Base-by-base conservation (phyloP, 2,329 filamentous ascomycete species). In the Sporothrix euskadiensis region DNA sequence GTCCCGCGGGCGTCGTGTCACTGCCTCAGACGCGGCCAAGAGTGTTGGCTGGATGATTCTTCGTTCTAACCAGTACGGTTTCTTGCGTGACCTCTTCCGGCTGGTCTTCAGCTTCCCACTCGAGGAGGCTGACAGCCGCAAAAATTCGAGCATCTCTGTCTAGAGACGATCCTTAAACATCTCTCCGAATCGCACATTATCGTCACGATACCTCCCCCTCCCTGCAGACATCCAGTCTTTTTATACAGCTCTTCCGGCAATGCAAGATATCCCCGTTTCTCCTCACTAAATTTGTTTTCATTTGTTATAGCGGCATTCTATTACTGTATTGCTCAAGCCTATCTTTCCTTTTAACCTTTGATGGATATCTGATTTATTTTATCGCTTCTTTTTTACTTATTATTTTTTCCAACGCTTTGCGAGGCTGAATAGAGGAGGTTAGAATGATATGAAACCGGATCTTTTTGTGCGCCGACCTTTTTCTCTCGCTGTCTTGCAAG, bases 41-140 rank as follows among this genome's bases (percentile, higher is more conserved):
- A 93, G 92, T 69, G 91, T 97, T 7, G 85, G 88, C 71, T 91
- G 91, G 85, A 92, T 97, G 88, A 88, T 88, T 71, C 85, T 89
- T 73, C 90, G 88, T 52, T 86, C 87, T 39, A 87, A 89, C 73
- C 89, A 94, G 78, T 96, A 96, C 81, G 85, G 85, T 9, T 98
- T 95, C 86, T 83, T 98, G 75, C 86, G 89, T 69, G 94, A 97
- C 78, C 84, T 98, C 16, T 98, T 93, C 83, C 88, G 89, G 71
- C 86, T 95, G 56, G 94, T 97, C 2, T 97, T 97, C 80, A 92
- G 93, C 3, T 95, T 95, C 79, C 88, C 91, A 66, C 83, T 94
- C 19, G 93, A 97, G 72, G 94, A 97, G 78, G 91, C 89, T 0
- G 89, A 91, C 65, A 83, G 85, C 71, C 85, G 91, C 76, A 91